Evolutionary conservation across 176 grass and related monocot species (phyloP).

Genomic region (Pharus latifolius): DNA sequence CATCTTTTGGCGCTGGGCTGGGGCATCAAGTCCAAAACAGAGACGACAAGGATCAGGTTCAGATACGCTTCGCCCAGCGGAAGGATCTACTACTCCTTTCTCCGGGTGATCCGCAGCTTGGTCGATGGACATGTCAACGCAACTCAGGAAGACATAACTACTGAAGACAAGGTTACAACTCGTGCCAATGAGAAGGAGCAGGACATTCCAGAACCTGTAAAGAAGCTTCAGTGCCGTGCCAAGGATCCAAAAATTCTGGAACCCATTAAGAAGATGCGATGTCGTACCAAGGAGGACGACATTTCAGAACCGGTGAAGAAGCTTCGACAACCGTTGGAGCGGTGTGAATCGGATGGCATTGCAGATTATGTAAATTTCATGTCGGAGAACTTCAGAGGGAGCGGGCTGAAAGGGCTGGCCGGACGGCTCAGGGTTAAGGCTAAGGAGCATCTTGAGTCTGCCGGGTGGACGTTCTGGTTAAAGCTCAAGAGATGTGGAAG

Average conservation of each 20-base stretch:
- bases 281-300: too few species aligned
- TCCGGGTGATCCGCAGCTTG: neutral
- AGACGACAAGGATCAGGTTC: conserved; percentile 1
- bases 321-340: too few species aligned
- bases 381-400: neutral
- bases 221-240: too few species aligned
- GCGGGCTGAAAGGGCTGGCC: neutral
- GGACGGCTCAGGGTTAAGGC: conserved; percentile 8
- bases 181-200: too few species aligned
- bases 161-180: too few species aligned
- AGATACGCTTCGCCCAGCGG: conserved; percentile 6
- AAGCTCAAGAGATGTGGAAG: neutral
- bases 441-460: conserved; percentile 13
- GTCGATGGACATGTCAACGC: too few species aligned
- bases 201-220: too few species aligned
- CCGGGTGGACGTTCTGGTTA: conserved; percentile 17
- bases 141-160: too few species aligned
- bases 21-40: conserved; percentile 16
- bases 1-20: conserved; percentile 41
- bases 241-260: too few species aligned
- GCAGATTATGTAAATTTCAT: conserved; percentile 22
- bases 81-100: conserved; percentile 22
- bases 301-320: too few species aligned
- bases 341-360: conserved; percentile 7
- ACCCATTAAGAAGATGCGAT: too few species aligned